A percentile compares a stretch with the other conserved stretches of the same genome.
phyloP scores from a whole-genome alignment of 768 basidiomycete species.

The Auriscalpium vulgare region DNA sequence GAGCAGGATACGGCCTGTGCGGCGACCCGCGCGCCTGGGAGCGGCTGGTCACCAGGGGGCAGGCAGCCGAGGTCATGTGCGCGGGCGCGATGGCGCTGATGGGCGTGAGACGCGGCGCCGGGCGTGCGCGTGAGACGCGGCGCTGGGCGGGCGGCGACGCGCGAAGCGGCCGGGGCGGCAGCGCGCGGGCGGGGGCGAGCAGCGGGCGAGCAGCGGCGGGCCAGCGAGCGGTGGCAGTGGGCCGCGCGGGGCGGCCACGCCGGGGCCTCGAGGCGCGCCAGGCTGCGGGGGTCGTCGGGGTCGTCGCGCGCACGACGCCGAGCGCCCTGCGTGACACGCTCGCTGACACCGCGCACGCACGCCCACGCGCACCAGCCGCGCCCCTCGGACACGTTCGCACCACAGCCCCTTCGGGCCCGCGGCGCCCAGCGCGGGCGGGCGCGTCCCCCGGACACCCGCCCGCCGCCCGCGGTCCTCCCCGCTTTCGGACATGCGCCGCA shows the following conservation, averaged over 20 bases:
- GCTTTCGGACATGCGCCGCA: too few relatives aligned
- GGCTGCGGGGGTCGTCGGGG: not conserved
- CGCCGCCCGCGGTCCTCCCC: not conserved
- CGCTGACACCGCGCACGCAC: not conserved
- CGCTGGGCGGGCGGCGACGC: not conserved
- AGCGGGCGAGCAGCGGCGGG: too few relatives aligned
- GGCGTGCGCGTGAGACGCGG: not conserved
- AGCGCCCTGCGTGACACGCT: too few relatives aligned
- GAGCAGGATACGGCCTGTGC: slow-evolving; percentile 3
- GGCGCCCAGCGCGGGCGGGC: not conserved
- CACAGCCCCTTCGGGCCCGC: not conserved
- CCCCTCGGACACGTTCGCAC: not conserved
- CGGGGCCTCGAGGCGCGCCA: not conserved
- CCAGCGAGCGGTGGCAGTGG: not conserved
- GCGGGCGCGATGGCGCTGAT: not conserved
- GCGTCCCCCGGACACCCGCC: not conserved
- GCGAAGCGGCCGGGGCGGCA: too few relatives aligned
- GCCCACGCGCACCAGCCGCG: not conserved
- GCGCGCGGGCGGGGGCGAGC: too few relatives aligned
- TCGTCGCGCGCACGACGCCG: not conserved
- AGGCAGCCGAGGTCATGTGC: not conserved
- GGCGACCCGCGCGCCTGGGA: slow-evolving; percentile 10
- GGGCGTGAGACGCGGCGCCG: not conserved
- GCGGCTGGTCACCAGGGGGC: not conserved
- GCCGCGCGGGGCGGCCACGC: too few relatives aligned